Evolutionary conservation across 306 rosid genomes (phyloP).

Genomic region (Erythrophleum fordii): DNA sequence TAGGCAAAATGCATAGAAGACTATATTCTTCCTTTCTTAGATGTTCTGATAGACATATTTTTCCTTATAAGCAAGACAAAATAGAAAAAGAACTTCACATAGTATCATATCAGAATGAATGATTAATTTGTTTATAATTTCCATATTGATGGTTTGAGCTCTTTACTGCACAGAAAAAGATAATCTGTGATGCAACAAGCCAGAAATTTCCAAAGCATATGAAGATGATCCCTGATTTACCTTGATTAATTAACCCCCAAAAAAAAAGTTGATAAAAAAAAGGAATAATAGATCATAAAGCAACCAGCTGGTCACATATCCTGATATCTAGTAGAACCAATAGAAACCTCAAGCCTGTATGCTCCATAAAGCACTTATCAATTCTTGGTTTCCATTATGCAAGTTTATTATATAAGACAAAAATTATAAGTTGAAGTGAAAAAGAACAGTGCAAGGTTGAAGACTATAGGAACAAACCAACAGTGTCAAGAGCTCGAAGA

Average conservation of each 20-base stretch:
- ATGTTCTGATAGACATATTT: background rate
- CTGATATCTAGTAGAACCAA: slow-evolving; percentile 16
- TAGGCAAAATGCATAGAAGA: background rate
- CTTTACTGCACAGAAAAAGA: background rate
- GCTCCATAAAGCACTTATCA: background rate
- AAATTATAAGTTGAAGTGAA: background rate
- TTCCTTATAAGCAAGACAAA: background rate
- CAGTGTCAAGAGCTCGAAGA: slow-evolving; percentile 39
- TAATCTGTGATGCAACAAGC: background rate
- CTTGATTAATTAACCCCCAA: background rate
- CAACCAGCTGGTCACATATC: background rate
- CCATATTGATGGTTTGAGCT: background rate
- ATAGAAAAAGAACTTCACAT: background rate
- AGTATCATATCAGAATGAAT: background rate
- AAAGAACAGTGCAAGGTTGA: slow-evolving; percentile 1
- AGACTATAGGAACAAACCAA: slow-evolving; percentile 70
- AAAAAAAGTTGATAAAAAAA: background rate
- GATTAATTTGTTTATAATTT: background rate
- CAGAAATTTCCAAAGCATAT: background rate
- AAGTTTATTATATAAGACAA: slow-evolving; percentile 1
- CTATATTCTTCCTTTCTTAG: background rate
- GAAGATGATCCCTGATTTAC: background rate
- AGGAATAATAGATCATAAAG: background rate
- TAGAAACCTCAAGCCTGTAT: background rate
- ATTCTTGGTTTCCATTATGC: background rate